Evolutionary conservation across 176 grass and related monocot genomes (phyloP).

Genomic region (Areca catechu): DNA sequence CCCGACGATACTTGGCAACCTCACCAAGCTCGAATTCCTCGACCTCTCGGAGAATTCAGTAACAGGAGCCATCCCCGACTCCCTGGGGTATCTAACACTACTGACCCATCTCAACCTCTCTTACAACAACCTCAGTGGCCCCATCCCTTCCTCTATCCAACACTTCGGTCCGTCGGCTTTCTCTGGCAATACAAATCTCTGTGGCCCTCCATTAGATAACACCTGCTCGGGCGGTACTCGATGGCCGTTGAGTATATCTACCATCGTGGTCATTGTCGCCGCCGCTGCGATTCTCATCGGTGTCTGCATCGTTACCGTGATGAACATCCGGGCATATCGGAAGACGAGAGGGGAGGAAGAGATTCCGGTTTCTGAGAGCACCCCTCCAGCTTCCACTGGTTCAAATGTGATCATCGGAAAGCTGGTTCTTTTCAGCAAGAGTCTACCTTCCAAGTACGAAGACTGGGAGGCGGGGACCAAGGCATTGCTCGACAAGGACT

Average conservation of each 20-base stretch:
- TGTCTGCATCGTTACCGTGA: conserved; percentile 62
- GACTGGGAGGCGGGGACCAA: conserved; percentile 93
- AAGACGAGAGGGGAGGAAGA: conserved; percentile 41
- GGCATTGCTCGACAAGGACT: conserved; percentile 86
- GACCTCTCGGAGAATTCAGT: conserved; percentile 71
- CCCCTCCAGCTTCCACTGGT: conserved; percentile 34
- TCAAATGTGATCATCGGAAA: conserved; percentile 66
- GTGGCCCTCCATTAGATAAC: conserved; percentile 56
- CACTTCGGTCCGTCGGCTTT: conserved; percentile 42
- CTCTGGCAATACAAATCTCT: conserved; percentile 52
- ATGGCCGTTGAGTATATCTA: conserved; percentile 29
- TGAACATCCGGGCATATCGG: conserved; percentile 64
- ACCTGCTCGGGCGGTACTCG: conserved; percentile 28
- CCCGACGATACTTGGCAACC: conserved; percentile 53
- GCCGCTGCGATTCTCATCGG: conserved; percentile 69
- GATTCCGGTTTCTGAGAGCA: conserved; percentile 83
- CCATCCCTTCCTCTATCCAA: conserved; percentile 64
- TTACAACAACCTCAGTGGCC: conserved; percentile 63
- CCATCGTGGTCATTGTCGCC: conserved; percentile 86
- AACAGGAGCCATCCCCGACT: conserved; percentile 36
- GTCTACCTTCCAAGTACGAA: conserved; percentile 84
- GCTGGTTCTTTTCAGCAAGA: conserved; percentile 96
- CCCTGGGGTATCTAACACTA: conserved; percentile 48
- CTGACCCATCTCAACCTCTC: conserved; percentile 79
- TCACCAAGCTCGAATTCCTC: conserved; percentile 53